Evolutionary conservation across 2,329 filamentous ascomycete species (phyloP), one percentile per base, ranked within the genome.

Genomic region (Uncinocarpus reesii): DNA sequence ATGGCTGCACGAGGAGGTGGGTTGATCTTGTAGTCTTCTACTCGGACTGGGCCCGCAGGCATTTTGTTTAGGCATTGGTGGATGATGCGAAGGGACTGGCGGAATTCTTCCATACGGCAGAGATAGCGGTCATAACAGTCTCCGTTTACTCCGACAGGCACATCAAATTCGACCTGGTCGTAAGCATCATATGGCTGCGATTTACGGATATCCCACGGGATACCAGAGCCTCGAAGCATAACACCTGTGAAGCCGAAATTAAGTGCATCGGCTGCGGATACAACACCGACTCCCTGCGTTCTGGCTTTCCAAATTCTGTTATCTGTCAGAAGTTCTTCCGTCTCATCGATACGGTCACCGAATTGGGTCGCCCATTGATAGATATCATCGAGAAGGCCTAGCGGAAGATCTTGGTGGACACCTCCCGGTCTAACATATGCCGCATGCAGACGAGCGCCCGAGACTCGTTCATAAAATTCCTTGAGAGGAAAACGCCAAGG

Each of bases 341-440:
- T 96, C 70, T 98, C 92, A 66, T 98, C 92, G 61, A 98, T 92
- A 59, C 92, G 88, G 74, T 98, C 92, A 61, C 88, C 86, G 62
- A 98, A 98, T 69, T 98, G 92, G 50, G 92, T 98, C 13, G 92
- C 92, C 92, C 92, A 98, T 72, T 96, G 90, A 74, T 98, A 96
- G 63, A 98, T 98, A 65, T 98, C 92, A 66, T 98, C 93, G 43
- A 98, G 81, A 38, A 98, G 81, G 56, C 92, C 92, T 52, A 95
- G 64, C 24, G 92, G 92, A 38, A 98, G 77, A 73, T 98, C 92
- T 71, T 96, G 89, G 62, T 88, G 86, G 48, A 98, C 92, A 71
- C 92, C 92, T 62, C 92, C 92, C 41, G 92, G 92, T 60, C 92
- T 86, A 60, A 98, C 84, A 66, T 98, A 98, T 60, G 92, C 92